A percentile compares a stretch with the other conserved stretches of the same genome.
These are phyloP conservation scores for Phyllosticta paracitricarpa DNA, from an alignment of 2,329 filamentous ascomycete genomes.

Conservation along the genomic window DNA sequence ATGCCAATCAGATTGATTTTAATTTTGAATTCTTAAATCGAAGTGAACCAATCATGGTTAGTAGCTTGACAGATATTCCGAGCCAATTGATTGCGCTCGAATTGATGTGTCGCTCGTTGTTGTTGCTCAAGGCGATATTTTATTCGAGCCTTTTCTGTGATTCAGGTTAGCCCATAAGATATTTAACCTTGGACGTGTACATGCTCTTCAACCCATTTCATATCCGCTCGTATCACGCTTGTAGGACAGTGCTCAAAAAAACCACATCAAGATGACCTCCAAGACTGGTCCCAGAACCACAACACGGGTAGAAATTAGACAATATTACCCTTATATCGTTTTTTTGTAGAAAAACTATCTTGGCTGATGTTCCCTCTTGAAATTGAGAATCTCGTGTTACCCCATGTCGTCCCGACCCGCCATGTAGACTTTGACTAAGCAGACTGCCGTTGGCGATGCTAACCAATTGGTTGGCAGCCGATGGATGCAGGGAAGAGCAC, in stretches of 20 bases:
- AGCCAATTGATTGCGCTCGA: too few species aligned
- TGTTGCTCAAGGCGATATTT: too few species aligned
- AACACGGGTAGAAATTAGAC: not conserved
- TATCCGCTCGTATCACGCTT: not conserved
- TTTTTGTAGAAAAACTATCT: not conserved
- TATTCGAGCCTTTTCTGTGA: too few species aligned
- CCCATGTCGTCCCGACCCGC: not conserved
- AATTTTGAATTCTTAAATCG: not conserved
- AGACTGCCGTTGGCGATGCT: not conserved
- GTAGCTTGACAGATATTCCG: not conserved
- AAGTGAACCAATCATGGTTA: not conserved
- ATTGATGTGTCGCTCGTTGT: too few species aligned
- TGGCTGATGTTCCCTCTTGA: not conserved
- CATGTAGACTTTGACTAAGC: not conserved
- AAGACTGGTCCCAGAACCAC: not conserved
- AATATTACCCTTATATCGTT: too few species aligned
- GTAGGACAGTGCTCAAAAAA: not conserved
- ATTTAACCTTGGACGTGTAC: not conserved
- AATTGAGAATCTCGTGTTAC: not conserved
- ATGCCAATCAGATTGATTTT: not conserved
- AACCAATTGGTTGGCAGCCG: not conserved
- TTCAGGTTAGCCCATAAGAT: too few species aligned
- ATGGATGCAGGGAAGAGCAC: not conserved
- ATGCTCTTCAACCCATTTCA: not conserved
- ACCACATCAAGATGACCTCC: not conserved